These are phyloP conservation scores for Cadophora gregata DNA, from an alignment of 2,329 filamentous ascomycete genomes.

Conservation along the genomic window DNA sequence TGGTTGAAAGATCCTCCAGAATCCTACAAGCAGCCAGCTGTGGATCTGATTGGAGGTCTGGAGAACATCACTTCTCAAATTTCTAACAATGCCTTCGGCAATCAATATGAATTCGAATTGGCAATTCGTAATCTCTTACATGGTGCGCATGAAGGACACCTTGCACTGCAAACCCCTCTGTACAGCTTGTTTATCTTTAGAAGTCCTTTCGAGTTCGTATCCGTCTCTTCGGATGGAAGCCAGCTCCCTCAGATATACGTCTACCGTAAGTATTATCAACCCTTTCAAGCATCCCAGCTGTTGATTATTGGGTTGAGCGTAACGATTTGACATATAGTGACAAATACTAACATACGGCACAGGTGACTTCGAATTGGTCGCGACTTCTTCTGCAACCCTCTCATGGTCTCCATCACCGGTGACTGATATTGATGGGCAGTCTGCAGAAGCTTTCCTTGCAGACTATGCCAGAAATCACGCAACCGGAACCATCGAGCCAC, in stretches of 20 bases:
- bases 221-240: conserved; percentile 63
- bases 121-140: conserved; percentile 54
- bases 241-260: conserved; percentile 59
- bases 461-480: conserved; percentile 46
- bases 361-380: conserved; percentile 24
- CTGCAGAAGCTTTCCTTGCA: conserved; percentile 54
- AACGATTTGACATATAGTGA: no score
- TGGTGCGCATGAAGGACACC: conserved; percentile 58
- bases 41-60: conserved; percentile 32
- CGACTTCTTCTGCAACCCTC: background rate
- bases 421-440: conserved; percentile 58
- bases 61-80: conserved; percentile 26
- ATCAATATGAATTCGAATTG: conserved; percentile 33
- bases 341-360: background rate
- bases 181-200: conserved; percentile 51
- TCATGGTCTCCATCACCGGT: conserved; percentile 52
- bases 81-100: conserved; percentile 23
- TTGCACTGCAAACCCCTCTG: conserved; percentile 54
- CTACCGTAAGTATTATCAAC: background rate
- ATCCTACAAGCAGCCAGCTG: conserved; percentile 24
- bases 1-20: conserved; percentile 36
- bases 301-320: no score
- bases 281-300: background rate
- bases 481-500: conserved; percentile 40
- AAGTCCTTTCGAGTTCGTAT: conserved; percentile 50